Evolutionary conservation across 768 basidiomycete genomes (phyloP), one percentile per base, ranked within the genome.

Genomic region (Suillus placidus): DNA sequence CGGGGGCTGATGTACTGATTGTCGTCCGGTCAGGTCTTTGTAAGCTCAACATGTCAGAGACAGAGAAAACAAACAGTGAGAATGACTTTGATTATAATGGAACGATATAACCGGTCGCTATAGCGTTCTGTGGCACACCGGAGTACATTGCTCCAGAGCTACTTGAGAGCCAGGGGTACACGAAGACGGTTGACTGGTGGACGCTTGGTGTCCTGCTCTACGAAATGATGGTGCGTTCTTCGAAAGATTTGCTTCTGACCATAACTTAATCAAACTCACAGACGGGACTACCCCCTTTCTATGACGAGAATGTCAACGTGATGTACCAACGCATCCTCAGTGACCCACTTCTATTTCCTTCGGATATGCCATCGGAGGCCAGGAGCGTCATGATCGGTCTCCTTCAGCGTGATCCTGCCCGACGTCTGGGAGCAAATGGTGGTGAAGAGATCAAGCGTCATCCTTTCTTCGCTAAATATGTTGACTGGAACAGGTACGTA

Each of bases 181-280:
- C 95, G 5, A 96, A 96, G 74, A 97, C 97, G 0, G 97, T 99
- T 18, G 97, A 99, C 73, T 99, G 97, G 97, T 96, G 94, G 97
- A 99, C 97, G 1, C 83, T 98, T 5, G 97, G 97, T 42, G 96
- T 99, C 23, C 84, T 99, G 62, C 84, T 99, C 52, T 99, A 94
- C 73, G 97, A 99, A 80, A 97, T 98, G 92, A 93, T 94, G 92
- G 92, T 89, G 63, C 30, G 81, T 72, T 35, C 61, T 45, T 42
- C 20, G 18, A 42, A 58, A 67, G 47, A 8, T 7, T 13, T 62
- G 63, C n/a, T 16, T 40, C 42, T 16, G 9, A 37, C 18, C 37
- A 64, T 23, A 42, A 38, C 34, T 66, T 38, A 65, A 16, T 60
- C 55, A 64, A 58, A 16, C 71, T 30, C 37, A 71, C 73, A 97